Conservation (phyloP, 495 filamentous ascomycete species). For the Cetradonia linearis region DNA sequence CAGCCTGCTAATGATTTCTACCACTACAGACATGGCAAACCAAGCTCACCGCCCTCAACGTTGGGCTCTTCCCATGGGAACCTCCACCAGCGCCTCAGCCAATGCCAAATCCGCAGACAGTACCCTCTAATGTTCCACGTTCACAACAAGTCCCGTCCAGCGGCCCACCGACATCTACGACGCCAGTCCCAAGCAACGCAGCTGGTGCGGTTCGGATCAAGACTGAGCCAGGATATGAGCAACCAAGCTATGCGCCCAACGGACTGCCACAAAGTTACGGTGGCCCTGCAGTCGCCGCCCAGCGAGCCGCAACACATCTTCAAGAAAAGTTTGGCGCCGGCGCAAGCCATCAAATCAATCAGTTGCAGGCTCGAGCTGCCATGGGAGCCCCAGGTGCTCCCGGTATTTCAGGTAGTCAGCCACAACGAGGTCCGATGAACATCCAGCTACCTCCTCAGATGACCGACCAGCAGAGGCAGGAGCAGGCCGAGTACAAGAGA, state of each 20-base stretch:
- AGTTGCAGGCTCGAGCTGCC: slow-evolving; percentile 43
- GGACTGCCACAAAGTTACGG: slow-evolving; percentile 31
- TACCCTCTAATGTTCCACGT: slow-evolving; percentile 51
- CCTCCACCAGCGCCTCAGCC: slow-evolving; percentile 47
- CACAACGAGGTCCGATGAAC: slow-evolving; percentile 38
- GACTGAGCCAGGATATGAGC: slow-evolving; percentile 54
- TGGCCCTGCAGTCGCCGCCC: slow-evolving; percentile 45
- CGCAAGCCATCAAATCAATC: slow-evolving; percentile 60
- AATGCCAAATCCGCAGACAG: slow-evolving; percentile 36
- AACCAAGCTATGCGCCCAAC: slow-evolving; percentile 34
- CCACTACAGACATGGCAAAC: slow-evolving; percentile 76
- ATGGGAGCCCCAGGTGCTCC: slow-evolving; percentile 33
- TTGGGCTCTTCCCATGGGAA: slow-evolving; percentile 94
- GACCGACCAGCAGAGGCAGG: slow-evolving; percentile 28
- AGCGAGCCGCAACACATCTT: slow-evolving; percentile 57
- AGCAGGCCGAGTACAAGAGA: slow-evolving; percentile 30
- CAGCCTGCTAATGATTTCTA: neutral
- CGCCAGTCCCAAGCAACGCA: slow-evolving; percentile 23
- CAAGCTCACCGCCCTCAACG: slow-evolving; percentile 68
- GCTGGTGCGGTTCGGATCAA: slow-evolving; percentile 53
- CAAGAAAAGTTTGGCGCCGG: slow-evolving; percentile 60
- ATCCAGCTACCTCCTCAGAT: slow-evolving; percentile 37
- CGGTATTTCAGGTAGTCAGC: slow-evolving; percentile 35
- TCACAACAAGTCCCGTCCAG: slow-evolving; percentile 28
- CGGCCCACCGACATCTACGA: slow-evolving; percentile 14